Evolutionary conservation across 2,329 filamentous ascomycete genomes (phyloP).

Genomic region (Phialocephala subalpina): DNA sequence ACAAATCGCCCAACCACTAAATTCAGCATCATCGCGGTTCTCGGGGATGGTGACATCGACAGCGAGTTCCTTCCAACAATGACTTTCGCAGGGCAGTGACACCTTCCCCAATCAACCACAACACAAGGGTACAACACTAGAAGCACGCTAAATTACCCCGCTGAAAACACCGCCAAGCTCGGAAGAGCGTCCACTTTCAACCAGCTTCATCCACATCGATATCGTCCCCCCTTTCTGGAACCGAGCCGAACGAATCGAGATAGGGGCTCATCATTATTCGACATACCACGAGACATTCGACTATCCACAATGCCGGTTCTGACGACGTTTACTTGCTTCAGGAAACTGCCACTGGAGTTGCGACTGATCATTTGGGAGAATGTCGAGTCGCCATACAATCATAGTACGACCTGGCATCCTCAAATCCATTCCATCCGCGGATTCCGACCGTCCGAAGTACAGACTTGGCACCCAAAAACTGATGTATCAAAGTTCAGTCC

Average conservation of each 20-base stretch:
- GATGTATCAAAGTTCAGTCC: background rate
- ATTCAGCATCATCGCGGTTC: background rate
- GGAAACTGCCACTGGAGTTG: background rate
- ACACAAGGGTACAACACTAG: background rate
- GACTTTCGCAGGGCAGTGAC: background rate
- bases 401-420: background rate
- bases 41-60: background rate
- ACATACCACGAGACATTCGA: background rate
- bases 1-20: background rate
- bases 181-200: background rate
- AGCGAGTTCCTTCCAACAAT: slow-evolving; percentile 1
- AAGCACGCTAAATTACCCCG: background rate
- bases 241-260: background rate
- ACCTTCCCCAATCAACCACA: slow-evolving; percentile 13
- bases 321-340: background rate
- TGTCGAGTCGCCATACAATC: background rate
- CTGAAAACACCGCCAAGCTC: background rate
- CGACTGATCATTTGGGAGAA: background rate
- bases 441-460: background rate
- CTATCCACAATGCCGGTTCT: background rate
- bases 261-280: background rate
- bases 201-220: background rate
- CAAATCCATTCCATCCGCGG: background rate
- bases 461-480: background rate
- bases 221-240: background rate